Conservation (phyloP, 2,329 filamentous ascomycete genomes). For the Geosmithia morbida region DNA sequence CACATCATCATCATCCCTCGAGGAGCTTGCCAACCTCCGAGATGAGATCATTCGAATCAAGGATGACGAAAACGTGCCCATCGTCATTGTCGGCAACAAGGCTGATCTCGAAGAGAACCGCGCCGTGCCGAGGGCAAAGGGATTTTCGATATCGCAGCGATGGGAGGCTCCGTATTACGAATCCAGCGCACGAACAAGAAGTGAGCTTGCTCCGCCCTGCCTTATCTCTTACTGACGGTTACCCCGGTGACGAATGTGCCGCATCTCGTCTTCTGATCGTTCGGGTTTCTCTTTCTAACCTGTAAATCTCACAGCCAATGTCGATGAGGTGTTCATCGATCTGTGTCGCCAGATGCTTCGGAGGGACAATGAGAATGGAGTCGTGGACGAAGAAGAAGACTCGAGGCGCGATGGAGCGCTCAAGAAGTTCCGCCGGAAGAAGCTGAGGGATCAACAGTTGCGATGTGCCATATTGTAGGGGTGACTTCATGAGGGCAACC, state of each 20-base stretch:
- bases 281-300: background rate
- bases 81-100: slow-evolving; percentile 89
- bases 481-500: background rate
- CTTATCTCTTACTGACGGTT: background rate
- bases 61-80: slow-evolving; percentile 69
- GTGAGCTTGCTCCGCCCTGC: slow-evolving; percentile 20
- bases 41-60: slow-evolving; percentile 89
- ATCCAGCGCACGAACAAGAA: slow-evolving; percentile 66
- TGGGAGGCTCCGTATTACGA: slow-evolving; percentile 91
- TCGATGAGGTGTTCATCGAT: slow-evolving; percentile 80
- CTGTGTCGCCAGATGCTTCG: slow-evolving; percentile 72
- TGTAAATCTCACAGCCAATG: slow-evolving; percentile 44
- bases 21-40: slow-evolving; percentile 65
- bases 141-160: slow-evolving; percentile 71
- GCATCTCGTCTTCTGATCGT: too few species aligned
- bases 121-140: slow-evolving; percentile 60
- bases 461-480: background rate
- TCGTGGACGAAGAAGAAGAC: slow-evolving; percentile 20
- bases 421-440: background rate
- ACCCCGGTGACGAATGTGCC: background rate
- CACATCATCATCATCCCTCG: slow-evolving; percentile 69
- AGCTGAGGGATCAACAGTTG: background rate
- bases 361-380: slow-evolving; percentile 43
- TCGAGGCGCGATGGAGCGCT: slow-evolving; percentile 10
- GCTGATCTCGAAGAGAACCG: slow-evolving; percentile 80